A percentile compares a stretch with the other conserved stretches of the same genome.
Evolutionary conservation across 441 rosid species (phyloP).

Genomic region (Sinapis alba): DNA sequence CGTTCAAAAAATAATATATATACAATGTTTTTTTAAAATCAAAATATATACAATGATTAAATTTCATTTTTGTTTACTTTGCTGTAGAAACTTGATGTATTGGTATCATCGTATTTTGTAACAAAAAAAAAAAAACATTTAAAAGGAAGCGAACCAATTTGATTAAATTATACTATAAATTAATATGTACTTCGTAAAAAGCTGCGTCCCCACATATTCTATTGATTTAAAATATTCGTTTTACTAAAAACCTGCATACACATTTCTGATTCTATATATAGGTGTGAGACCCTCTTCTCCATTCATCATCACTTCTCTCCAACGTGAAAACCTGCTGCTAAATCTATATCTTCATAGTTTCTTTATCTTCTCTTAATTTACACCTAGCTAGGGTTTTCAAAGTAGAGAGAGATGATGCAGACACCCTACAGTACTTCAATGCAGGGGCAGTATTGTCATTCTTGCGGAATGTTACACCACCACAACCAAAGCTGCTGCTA

Average conservation of each 20-base stretch:
- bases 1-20: no score
- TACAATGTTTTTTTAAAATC: no score
- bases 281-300: slow-evolving; percentile 33
- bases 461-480: slow-evolving; percentile 66
- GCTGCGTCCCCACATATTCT: slow-evolving; percentile 59
- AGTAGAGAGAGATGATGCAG: slow-evolving; percentile 54
- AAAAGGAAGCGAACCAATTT: slow-evolving; percentile 18
- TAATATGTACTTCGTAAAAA: slow-evolving; percentile 35
- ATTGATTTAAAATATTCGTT: slow-evolving; percentile 42
- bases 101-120: slow-evolving; percentile 9
- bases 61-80: not conserved
- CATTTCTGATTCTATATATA: slow-evolving; percentile 39
- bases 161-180: slow-evolving; percentile 22
- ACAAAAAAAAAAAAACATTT: not conserved
- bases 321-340: slow-evolving; percentile 54
- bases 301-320: slow-evolving; percentile 34
- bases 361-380: slow-evolving; percentile 1
- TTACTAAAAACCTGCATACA: slow-evolving; percentile 40
- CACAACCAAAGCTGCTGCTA: slow-evolving; percentile 47
- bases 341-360: slow-evolving; percentile 27
- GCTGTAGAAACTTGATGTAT: slow-evolving; percentile 15
- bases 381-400: slow-evolving; percentile 13
- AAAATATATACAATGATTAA: not conserved
- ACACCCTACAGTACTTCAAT: slow-evolving; percentile 59
- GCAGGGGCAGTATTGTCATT: slow-evolving; percentile 61